Base-by-base conservation (phyloP, 805 yeast species). In the Nakazawaea holstii region DNA sequence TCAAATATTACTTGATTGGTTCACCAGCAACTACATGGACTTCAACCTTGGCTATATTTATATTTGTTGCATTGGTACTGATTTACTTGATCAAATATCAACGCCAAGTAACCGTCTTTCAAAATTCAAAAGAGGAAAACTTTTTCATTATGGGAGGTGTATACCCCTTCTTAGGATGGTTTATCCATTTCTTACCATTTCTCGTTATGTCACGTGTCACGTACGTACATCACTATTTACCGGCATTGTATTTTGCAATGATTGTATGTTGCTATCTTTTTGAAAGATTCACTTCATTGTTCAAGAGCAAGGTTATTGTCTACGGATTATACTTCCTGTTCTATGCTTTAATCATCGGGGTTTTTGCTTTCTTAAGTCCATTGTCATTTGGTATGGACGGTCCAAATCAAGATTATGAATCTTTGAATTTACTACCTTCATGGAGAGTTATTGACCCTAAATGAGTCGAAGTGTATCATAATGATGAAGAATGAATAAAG, bases 151-250 rank as follows among this genome's bases (percentile, higher is more conserved):
- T 84, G 79, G 85, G 86, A 50, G 94, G 90, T 55, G 65, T 84
- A 39, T 80, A 81, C 58, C 95, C 95, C 43, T 75, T 87, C 76
- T 67, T 86, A 44, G 94, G 88, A 10, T 87, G 92, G 90, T 81
- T 86, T 33, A 70, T 85, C 62, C 94, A 87, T 62, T 86, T 71
- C 64, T 62, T 77, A 60, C 92, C 95, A 29, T 87, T 87, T 55
- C 76, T 80, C 30, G 70, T 87, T 43, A 87, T 87, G 95, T 84
- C 89, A 13, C 78, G 95, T 73, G 94, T 87, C 55, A 84, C 92
- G 0, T 87, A 87, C 58, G 88, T 84, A 39, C 95, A 87, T 63
- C 95, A 87, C 68, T 87, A 87, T 64, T 70, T 85, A 59, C 95
- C 95, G 41, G 91, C 94, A 0, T 70, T 87, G 54, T 87, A 87